Base-by-base conservation (phyloP, 169 alveolate genomes). In the Plasmodium coatneyi region DNA sequence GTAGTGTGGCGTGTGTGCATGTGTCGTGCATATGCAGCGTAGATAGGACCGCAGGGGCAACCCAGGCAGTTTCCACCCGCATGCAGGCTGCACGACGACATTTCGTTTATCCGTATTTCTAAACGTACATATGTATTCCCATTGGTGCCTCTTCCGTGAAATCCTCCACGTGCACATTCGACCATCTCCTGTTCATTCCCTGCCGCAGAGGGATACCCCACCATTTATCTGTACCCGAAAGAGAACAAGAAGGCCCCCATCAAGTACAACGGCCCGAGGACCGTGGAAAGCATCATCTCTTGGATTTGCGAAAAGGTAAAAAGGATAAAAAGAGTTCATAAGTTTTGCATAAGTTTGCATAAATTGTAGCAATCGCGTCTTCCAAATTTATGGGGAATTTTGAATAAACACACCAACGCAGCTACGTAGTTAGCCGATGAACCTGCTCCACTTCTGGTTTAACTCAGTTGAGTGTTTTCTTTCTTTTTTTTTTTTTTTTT, bases 181-280 rank as follows among this genome's bases (percentile, higher is more conserved):
- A 6, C 30, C 60, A 36, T 43, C 56, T 5, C 56, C 34, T 16
- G 19, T 90, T 70, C 56, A 19, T 83, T 2, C 49, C 36, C 34
- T 22, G 10, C 71, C 9, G 12, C 25, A 91, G 95, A 81, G n/a
- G 97, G 96, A 22, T 95, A 87, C 71, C 97, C 97, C n/a, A 71
- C 97, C 52, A 74, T 95, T 41, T 71, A 89, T n/a, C 74, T 95
- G 7, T 95, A 84, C 86, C 66, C 52, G 56, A 91, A 92, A 34
- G 60, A 72, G 1, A 70, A 78, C 30, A 91, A 91, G 56, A 43
- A 41, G 25, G 78, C 19, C 16, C 95, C 95, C 22, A 81, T 91
- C n/a, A 66, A 22, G 22, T 91, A 91, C 32, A 1, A 10, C n/a
- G 95, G 80, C 10, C 71, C 39, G 19, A 91, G 92, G 52, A 80